A percentile compares a stretch with the other conserved stretches of the same genome.
These are phyloP conservation scores for Candida krabiensis DNA, from an alignment of 805 yeast genomes.

Conservation along the genomic window DNA sequence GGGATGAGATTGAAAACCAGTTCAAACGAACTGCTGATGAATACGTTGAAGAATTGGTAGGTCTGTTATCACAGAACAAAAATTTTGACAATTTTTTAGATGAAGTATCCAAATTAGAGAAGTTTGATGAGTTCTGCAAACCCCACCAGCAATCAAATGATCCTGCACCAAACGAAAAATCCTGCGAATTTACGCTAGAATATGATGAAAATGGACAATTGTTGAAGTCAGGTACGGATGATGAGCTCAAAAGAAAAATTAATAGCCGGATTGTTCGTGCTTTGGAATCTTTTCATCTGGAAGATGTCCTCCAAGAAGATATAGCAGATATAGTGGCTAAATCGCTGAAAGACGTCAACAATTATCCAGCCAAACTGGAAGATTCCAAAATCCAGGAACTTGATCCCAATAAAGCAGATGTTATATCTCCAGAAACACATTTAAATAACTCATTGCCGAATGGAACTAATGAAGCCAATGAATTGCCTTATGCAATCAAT, in stretches of 20 bases:
- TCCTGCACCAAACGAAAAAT: neutral
- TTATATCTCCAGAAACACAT: neutral
- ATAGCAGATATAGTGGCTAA: constrained; percentile 20
- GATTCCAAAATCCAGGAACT: neutral
- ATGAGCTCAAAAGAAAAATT: constrained; percentile 17
- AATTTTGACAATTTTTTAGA: constrained; percentile 25
- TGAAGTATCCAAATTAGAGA: constrained; percentile 20
- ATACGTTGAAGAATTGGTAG: constrained; percentile 25
- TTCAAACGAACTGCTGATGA: constrained; percentile 26
- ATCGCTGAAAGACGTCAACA: constrained; percentile 14
- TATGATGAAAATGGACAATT: constrained; percentile 24
- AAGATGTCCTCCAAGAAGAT: constrained; percentile 18
- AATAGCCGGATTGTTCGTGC: constrained; percentile 25
- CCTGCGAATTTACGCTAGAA: constrained; percentile 24
- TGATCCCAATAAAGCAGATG: neutral
- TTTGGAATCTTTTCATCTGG: constrained; percentile 23
- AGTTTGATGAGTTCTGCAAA: constrained; percentile 10
- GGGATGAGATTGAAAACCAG: too few species aligned
- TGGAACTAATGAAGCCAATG: too few species aligned
- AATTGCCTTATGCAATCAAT: too few species aligned
- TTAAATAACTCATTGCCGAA: neutral
- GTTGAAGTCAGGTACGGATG: constrained; percentile 16
- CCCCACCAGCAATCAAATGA: neutral
- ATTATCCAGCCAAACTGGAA: neutral
- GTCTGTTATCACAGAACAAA: constrained; percentile 21